These are phyloP conservation scores for Nitzschia sp. DNA, from an alignment of 108 stramenopile genomes.

Conservation along the genomic window DNA sequence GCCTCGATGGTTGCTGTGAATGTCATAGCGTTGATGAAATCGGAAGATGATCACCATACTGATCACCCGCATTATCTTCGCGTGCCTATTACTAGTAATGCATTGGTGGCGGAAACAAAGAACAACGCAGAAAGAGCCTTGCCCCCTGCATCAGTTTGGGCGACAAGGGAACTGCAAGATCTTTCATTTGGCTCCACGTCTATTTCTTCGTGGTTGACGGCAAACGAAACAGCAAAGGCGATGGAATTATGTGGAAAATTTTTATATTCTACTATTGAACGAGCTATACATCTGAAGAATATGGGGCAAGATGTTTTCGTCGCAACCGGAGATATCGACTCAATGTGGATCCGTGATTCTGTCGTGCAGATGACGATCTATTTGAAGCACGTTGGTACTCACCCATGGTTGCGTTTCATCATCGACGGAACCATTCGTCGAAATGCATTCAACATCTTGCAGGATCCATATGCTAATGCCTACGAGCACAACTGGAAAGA, in stretches of 20 bases:
- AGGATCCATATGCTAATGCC: constrained; percentile 76
- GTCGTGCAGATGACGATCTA: constrained; percentile 54
- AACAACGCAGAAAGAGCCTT: neutral
- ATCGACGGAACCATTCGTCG: constrained; percentile 62
- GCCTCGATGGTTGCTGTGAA: neutral
- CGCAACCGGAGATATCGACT: constrained; percentile 79
- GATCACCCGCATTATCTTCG: neutral
- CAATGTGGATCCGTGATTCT: constrained; percentile 77
- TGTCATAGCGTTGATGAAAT: neutral
- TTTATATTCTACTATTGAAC: neutral
- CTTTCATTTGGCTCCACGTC: neutral
- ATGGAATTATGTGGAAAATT: constrained; percentile 5
- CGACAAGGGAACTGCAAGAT: neutral
- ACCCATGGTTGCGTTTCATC: constrained; percentile 43
- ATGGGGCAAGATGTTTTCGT: constrained; percentile 60
- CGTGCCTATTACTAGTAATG: neutral
- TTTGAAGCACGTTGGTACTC: constrained; percentile 23
- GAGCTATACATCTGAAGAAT: neutral
- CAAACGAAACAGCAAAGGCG: neutral
- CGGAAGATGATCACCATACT: neutral
- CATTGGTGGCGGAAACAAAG: too few species aligned
- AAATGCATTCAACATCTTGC: constrained; percentile 50
- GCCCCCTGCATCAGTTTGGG: neutral
- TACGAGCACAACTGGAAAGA: constrained; percentile 36
- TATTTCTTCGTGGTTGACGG: neutral